Conservation (phyloP, 73 alveolate species). For the Symbiodinium pilosum region DNA sequence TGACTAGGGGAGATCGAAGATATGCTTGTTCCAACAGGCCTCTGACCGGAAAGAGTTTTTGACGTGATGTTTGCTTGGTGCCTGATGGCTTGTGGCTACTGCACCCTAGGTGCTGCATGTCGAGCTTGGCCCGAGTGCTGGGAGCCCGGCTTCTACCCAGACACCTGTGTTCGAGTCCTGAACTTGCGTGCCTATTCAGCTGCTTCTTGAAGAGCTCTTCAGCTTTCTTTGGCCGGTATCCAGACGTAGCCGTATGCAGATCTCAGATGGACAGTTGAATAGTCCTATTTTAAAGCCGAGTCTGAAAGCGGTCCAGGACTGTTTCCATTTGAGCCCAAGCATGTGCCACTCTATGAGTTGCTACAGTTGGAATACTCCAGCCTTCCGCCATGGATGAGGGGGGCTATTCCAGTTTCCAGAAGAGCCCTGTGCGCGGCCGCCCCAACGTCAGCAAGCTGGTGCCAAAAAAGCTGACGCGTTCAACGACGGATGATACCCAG, state of each 20-base stretch:
- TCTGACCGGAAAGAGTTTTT: too few relatives aligned
- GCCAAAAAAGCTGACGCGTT: conserved; percentile 77
- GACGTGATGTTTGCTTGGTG: background rate
- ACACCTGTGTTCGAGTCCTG: background rate
- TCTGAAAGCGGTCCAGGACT: too few relatives aligned
- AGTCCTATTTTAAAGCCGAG: too few relatives aligned
- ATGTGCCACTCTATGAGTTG: too few relatives aligned
- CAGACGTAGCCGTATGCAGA: too few relatives aligned
- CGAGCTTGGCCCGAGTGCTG: background rate
- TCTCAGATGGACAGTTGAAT: too few relatives aligned
- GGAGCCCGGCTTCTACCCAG: background rate
- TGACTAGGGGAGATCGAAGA: too few relatives aligned
- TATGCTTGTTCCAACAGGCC: too few relatives aligned
- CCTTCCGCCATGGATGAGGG: background rate
- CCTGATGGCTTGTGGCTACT: background rate
- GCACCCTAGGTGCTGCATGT: background rate
- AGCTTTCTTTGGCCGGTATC: too few relatives aligned
- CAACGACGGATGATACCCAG: conserved; percentile 78
- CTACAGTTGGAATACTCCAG: too few relatives aligned
- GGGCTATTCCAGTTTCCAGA: conserved; percentile 3
- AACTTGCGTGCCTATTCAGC: background rate
- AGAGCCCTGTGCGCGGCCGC: conserved; percentile 24
- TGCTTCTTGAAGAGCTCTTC: too few relatives aligned
- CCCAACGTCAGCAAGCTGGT: conserved; percentile 30
- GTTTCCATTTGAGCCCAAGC: too few relatives aligned